Base-by-base conservation (phyloP, 139 green algal species). In the Spirogloea muscicola region DNA sequence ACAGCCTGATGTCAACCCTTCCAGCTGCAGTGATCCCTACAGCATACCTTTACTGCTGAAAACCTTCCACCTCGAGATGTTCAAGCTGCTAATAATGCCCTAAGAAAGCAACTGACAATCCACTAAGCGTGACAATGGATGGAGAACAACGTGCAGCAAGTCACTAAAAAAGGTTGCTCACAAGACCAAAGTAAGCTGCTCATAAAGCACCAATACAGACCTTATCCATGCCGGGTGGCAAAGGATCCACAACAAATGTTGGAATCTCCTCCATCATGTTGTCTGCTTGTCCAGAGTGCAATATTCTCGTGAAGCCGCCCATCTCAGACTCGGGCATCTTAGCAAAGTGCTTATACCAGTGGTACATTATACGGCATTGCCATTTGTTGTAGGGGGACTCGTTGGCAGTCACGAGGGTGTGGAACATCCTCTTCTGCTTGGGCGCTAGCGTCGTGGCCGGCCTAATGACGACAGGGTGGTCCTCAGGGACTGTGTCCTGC, bases 221-320 rank as follows among this genome's bases (percentile, higher is more conserved):
- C 68, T 88, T 76, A 40, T 86, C 48, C 89, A 88, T 68, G 88
- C 88, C 57, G 62, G 49, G 43, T 0, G 74, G 74, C 42, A 81
- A 48, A 29, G 74, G 74, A 1, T 96, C 76, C 7, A 90, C 93
- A 48, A 98, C 88, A 65, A 94, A 88, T 6, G 94, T 97, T n/a
- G 94, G 94, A 9, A 98, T 93, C 75, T 97, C 91, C 49, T 93
- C 87, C 88, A 98, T 95, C 25, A 97, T 84, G 33, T 97, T 88
- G 68, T 98, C 94, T 1, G 82, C 18, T 18, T 78, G 6, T 0
- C 93, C 94, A 5, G 84, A 91, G 87, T 98, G 93, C 80, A 98
- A 86, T 49, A 98, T 68, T 5, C 94, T 87, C 9, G 94, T 98
- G 84, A 95, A 98, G 37, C 89, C 91, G 4, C 92, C 93, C 90